Conservation (phyloP, 805 yeast species). For the Priceomyces melissophilus region DNA sequence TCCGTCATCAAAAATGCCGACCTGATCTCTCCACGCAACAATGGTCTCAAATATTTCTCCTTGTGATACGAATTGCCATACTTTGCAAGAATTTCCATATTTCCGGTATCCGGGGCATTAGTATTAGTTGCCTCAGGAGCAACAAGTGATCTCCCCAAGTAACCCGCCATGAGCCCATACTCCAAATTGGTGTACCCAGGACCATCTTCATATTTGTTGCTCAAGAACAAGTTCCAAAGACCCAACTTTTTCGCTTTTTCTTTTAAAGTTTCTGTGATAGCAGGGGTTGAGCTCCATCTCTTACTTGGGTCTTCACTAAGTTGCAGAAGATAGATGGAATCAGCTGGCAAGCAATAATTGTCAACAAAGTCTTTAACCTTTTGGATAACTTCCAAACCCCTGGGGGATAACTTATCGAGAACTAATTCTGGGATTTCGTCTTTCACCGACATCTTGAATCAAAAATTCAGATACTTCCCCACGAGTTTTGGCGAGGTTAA, state of each 20-base stretch:
- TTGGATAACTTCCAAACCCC: slow-evolving; percentile 37
- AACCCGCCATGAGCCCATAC: slow-evolving; percentile 63
- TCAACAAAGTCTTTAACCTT: slow-evolving; percentile 50
- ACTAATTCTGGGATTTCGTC: slow-evolving; percentile 42
- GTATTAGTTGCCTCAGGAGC: slow-evolving; percentile 63
- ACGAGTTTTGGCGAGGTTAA: no score
- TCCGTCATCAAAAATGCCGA: slow-evolving; percentile 68
- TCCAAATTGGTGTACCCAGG: slow-evolving; percentile 61
- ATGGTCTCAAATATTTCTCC: slow-evolving; percentile 48
- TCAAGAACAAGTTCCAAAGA: slow-evolving; percentile 59
- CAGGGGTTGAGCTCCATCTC: slow-evolving; percentile 49
- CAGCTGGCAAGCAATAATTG: slow-evolving; percentile 56
- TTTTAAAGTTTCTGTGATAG: slow-evolving; percentile 49
- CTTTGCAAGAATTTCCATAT: slow-evolving; percentile 50
- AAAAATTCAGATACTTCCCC: no score
- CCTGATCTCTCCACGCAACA: slow-evolving; percentile 52
- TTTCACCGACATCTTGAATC: slow-evolving; percentile 6
- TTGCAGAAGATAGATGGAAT: slow-evolving; percentile 40
- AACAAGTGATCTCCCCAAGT: slow-evolving; percentile 50
- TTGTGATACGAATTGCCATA: slow-evolving; percentile 37
- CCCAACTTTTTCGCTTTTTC: slow-evolving; percentile 50
- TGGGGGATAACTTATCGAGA: slow-evolving; percentile 31
- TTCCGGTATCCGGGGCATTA: slow-evolving; percentile 64
- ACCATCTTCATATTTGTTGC: slow-evolving; percentile 46
- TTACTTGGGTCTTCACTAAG: slow-evolving; percentile 33